phyloP scores from a whole-genome alignment of 768 basidiomycete genomes.

The Tulasnella sp. region DNA sequence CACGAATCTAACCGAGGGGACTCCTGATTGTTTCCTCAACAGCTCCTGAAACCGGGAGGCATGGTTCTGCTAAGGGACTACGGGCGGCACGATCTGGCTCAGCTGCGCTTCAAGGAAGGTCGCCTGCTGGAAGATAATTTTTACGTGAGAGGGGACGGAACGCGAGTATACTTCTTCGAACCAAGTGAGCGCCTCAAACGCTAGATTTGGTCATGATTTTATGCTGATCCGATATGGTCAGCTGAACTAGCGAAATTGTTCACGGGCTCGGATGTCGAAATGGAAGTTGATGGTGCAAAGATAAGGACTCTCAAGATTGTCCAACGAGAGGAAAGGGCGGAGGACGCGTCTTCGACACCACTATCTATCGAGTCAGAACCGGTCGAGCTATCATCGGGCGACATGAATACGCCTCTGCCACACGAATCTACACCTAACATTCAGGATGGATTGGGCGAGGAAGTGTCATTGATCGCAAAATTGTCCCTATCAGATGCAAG shows the following conservation, averaged over 20 bases:
- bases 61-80: constrained; percentile 83
- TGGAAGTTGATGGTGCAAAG: constrained; percentile 5
- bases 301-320: constrained; percentile 6
- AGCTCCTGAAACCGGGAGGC: constrained; percentile 90
- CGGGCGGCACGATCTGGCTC: constrained; percentile 88
- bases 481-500: too few relatives aligned
- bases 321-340: neutral
- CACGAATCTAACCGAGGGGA: too few relatives aligned
- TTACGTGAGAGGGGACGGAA: constrained; percentile 94
- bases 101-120: constrained; percentile 81
- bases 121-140: constrained; percentile 88
- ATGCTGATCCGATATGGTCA: neutral
- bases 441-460: too few relatives aligned
- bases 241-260: constrained; percentile 12
- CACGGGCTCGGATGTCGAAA: constrained; percentile 3
- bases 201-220: too few relatives aligned
- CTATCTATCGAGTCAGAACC: too few relatives aligned
- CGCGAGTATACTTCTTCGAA: constrained; percentile 94
- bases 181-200: constrained; percentile 39
- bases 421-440: too few relatives aligned
- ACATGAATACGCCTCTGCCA: too few relatives aligned
- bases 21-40: constrained; percentile 8
- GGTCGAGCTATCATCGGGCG: too few relatives aligned
- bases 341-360: neutral
- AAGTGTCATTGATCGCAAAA: too few relatives aligned